Percentiles rank a stretch among this genome's conserved stretches.
phyloP scores from a whole-genome alignment of 106 monocot species.

The Allium fistulosum region DNA sequence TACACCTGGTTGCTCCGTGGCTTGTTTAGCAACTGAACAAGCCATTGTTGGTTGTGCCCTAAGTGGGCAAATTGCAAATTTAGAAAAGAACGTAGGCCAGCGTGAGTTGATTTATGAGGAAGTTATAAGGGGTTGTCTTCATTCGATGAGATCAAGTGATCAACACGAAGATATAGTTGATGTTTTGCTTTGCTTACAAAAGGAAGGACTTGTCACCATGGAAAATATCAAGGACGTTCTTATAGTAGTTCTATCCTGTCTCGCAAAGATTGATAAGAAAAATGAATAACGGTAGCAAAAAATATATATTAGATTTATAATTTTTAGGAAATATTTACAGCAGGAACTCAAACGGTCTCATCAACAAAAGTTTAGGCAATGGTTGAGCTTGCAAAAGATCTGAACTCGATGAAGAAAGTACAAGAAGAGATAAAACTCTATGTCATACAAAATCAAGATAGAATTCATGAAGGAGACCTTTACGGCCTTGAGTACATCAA shows the following conservation, averaged over 20 bases:
- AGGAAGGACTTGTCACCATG: constrained; percentile 6
- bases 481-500: not conserved
- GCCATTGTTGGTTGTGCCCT: too few relatives aligned
- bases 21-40: too few relatives aligned
- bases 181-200: constrained; percentile 26
- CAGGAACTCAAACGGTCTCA: constrained; percentile 14
- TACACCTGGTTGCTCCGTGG: too few relatives aligned
- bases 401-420: constrained; percentile 10
- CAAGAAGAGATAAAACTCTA: constrained; percentile 18
- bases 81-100: not conserved
- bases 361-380: constrained; percentile 17
- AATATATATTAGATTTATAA: not conserved
- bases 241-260: constrained; percentile 6
- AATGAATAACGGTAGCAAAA: not conserved
- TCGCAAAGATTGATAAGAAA: not conserved
- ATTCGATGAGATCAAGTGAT: not conserved
- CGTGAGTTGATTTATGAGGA: constrained; percentile 20
- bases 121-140: constrained; percentile 5
- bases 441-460: not conserved
- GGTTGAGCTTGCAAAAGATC: constrained; percentile 24
- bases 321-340: constrained; percentile 28
- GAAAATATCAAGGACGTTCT: constrained; percentile 19
- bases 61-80: constrained; percentile 3
- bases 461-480: not conserved
- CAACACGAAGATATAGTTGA: constrained; percentile 24